Percentiles rank a stretch among this genome's conserved stretches.
These are phyloP conservation scores for Annulohypoxylon maeteangense DNA, from an alignment of 495 filamentous ascomycete genomes.

Conservation along the genomic window DNA sequence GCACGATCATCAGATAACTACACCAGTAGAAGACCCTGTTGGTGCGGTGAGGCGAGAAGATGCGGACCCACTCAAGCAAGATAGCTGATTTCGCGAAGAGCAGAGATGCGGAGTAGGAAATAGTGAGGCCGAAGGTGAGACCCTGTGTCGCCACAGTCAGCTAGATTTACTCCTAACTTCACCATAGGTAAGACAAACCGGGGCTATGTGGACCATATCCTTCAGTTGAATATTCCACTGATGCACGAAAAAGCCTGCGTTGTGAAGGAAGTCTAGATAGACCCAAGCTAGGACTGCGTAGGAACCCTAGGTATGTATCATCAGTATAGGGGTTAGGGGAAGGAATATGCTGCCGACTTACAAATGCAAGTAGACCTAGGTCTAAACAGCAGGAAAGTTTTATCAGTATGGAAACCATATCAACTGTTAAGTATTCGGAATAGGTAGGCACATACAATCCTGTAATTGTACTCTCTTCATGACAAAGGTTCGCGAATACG, in stretches of 20 bases:
- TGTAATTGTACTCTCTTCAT: constrained; percentile 7
- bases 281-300: neutral
- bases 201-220: neutral
- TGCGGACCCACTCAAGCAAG: constrained; percentile 16
- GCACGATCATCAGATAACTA: constrained; percentile 47
- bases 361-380: neutral
- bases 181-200: neutral
- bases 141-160: neutral
- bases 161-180: neutral
- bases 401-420: neutral
- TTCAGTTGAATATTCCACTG: neutral
- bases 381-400: neutral
- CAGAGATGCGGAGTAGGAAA: neutral
- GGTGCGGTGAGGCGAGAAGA: constrained; percentile 14
- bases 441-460: neutral
- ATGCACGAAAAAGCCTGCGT: neutral
- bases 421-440: neutral
- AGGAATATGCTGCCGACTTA: neutral
- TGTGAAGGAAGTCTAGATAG: neutral
- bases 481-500: constrained; percentile 10
- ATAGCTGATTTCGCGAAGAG: constrained; percentile 19
- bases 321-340: neutral
- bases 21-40: constrained; percentile 38
- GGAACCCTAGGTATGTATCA: neutral
- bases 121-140: neutral